phyloP scores from a whole-genome alignment of 495 filamentous ascomycete species.

The Cryomyces minteri region DNA sequence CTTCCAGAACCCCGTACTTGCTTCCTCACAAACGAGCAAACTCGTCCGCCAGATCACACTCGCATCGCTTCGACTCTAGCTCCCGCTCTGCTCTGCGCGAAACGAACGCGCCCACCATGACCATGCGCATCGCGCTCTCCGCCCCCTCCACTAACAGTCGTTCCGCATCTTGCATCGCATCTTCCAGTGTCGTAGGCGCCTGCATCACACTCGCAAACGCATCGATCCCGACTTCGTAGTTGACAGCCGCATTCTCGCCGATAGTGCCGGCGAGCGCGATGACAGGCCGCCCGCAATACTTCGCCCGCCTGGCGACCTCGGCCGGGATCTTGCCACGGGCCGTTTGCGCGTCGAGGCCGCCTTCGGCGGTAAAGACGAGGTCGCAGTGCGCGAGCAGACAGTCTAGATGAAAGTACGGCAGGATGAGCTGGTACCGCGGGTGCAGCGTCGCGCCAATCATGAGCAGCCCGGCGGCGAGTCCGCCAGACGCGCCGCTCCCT shows the following conservation, averaged over 20 bases:
- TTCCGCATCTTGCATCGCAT: background rate
- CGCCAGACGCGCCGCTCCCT: slow-evolving; percentile 4
- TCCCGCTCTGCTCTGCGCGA: no score
- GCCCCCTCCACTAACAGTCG: background rate
- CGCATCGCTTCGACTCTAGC: no score
- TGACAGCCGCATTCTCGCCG: background rate
- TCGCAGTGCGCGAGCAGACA: background rate
- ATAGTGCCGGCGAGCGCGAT: background rate
- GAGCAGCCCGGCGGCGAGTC: slow-evolving; percentile 4
- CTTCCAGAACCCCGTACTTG: no score
- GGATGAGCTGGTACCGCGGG: slow-evolving; percentile 2
- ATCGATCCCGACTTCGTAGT: background rate
- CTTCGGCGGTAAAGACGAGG: slow-evolving; percentile 7
- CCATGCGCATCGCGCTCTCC: slow-evolving; percentile 1
- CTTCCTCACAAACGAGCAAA: no score
- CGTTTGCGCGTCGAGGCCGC: slow-evolving; percentile 3
- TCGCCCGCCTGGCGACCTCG: slow-evolving; percentile 2
- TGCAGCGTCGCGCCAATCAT: slow-evolving; percentile 4
- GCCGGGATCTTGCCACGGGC: slow-evolving; percentile 5
- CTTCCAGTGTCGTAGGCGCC: background rate
- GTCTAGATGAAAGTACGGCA: slow-evolving; percentile 1
- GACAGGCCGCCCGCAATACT: slow-evolving; percentile 1
- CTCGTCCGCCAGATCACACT: no score
- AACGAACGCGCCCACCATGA: background rate
- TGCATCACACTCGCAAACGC: background rate